phyloP scores from a whole-genome alignment of 441 rosid genomes.

The Isatis lusitanica region DNA sequence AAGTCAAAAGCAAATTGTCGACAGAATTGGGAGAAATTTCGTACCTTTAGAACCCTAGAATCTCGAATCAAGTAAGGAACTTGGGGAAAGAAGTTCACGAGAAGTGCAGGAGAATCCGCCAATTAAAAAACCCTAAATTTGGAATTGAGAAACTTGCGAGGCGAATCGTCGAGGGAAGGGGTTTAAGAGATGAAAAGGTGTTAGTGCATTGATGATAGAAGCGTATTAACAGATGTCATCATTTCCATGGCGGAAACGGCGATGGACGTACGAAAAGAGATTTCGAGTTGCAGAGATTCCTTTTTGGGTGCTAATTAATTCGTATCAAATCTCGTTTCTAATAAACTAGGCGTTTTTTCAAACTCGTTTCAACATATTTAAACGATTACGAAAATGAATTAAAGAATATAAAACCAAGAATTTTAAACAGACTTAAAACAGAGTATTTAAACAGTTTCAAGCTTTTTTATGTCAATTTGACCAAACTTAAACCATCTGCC shows the following conservation, averaged over 20 bases:
- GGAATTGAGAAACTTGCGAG: neutral
- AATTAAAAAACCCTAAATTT: neutral
- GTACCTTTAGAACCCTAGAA: slow-evolving; percentile 4
- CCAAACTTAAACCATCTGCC: no score
- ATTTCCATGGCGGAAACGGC: slow-evolving; percentile 38
- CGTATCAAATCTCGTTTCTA: neutral
- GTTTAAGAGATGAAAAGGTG: neutral
- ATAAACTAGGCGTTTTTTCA: no score
- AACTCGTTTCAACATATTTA: no score
- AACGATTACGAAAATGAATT: no score
- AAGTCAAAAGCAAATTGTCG: neutral
- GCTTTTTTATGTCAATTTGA: no score
- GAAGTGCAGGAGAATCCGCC: neutral
- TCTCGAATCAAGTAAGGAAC: neutral
- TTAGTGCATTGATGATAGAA: slow-evolving; percentile 5
- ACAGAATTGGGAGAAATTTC: neutral
- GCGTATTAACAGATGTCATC: slow-evolving; percentile 24
- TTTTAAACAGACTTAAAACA: no score
- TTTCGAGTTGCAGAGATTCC: slow-evolving; percentile 18
- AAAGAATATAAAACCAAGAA: no score
- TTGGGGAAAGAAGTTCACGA: neutral
- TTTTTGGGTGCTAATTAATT: neutral
- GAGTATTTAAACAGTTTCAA: no score
- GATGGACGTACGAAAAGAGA: slow-evolving; percentile 18
- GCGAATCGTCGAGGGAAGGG: slow-evolving; percentile 2